Evolutionary conservation across 768 basidiomycete species (phyloP), one percentile per base, ranked within the genome.

Genomic region (Phanerochaete carnosa): DNA sequence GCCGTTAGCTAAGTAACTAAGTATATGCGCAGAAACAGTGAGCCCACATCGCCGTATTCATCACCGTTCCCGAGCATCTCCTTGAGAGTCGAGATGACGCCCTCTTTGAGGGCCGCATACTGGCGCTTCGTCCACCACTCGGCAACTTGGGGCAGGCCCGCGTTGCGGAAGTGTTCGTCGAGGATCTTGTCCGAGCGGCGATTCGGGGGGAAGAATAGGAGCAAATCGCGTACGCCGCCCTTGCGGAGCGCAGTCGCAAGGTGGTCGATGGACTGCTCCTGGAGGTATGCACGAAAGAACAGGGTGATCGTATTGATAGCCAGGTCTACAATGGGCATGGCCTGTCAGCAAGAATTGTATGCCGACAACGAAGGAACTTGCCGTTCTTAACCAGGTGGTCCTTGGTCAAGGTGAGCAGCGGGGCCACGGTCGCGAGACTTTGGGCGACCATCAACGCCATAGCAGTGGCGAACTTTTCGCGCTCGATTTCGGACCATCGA

Each of bases 361-460:
- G 30, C 22, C 46, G 25, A 23, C 55, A 57, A 53, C 37, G n/a
- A 50, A 22, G 39, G 30, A 7, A 64, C 75, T 63, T 59, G 92
- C 94, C 91, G 64, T 99, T 95, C 78, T 98, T 98, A 73, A 96
- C 83, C 65, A 98, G 84, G 72, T 98, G 95, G 66, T 98, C 96
- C 74, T 94, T 96, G 65, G 89, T 87, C 68, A 98, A 78, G 72
- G 83, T 89, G 70, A 85, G 84, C 54, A 99, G 80, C 73, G 90
- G 92, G 65, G 83, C 78, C 22, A 92, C 86, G 64, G 83, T 84
- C 52, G 87, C 88, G 61, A 95, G 86, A 62, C 93, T 90, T 70
- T 94, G 91, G 26, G 92, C 83, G 65, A 98, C 78, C 68, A 98
- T 76, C 46, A 95, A 83, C 45, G 94, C 95, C 60, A 88, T 80